phyloP scores from a whole-genome alignment of 139 green algal species.

The Chlamydomonas asymmetrica region DNA sequence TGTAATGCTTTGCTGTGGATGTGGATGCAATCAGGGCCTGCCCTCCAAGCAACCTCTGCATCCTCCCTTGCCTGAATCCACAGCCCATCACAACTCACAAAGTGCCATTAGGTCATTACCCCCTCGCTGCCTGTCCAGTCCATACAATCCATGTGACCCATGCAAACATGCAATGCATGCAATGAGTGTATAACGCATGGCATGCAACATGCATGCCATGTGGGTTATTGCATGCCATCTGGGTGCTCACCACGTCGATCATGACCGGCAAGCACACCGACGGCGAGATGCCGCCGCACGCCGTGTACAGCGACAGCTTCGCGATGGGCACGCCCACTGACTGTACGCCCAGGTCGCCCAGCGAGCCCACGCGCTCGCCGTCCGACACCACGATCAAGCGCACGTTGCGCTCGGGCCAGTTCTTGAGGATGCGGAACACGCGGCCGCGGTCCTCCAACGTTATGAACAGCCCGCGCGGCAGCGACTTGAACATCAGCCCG shows the following conservation, averaged over 20 bases:
- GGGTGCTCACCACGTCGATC: conserved; percentile 73
- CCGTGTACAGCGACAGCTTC: conserved; percentile 68
- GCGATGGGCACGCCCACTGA: conserved; percentile 38
- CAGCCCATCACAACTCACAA: too few relatives aligned
- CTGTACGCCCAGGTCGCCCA: conserved; percentile 83
- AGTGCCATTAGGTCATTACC: too few relatives aligned
- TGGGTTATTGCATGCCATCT: too few relatives aligned
- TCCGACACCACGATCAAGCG: conserved; percentile 83
- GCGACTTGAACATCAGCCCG: conserved; percentile 58
- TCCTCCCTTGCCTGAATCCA: too few relatives aligned
- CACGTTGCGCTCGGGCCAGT: conserved; percentile 88
- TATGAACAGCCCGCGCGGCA: conserved; percentile 85
- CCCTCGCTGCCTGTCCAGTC: too few relatives aligned
- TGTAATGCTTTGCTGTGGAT: too few relatives aligned
- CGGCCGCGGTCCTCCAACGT: conserved; percentile 73
- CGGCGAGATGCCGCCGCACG: conserved; percentile 77
- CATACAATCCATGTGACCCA: too few relatives aligned
- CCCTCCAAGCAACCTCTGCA: too few relatives aligned
- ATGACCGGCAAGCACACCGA: conserved; percentile 76
- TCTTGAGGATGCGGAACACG: conserved; percentile 81
- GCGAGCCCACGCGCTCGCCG: conserved; percentile 68
- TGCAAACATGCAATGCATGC: too few relatives aligned
- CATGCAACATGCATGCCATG: too few relatives aligned
- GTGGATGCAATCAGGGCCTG: too few relatives aligned
- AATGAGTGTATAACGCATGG: too few relatives aligned